These are phyloP conservation scores for Aquilaria agallochum DNA, from an alignment of 441 rosid species.

Conservation along the genomic window DNA sequence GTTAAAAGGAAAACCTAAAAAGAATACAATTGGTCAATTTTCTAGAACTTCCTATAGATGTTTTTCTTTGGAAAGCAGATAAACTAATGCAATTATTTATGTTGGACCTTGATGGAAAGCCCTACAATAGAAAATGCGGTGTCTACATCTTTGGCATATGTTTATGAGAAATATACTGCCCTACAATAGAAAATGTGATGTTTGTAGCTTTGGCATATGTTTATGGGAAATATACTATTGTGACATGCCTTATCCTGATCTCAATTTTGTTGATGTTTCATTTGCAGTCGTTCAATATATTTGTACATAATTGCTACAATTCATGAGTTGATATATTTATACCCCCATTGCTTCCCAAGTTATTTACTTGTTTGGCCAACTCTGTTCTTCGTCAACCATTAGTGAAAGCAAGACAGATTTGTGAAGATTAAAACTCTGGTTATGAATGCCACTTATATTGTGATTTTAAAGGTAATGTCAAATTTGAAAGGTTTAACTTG, in stretches of 20 bases:
- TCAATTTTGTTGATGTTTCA: constrained; percentile 59
- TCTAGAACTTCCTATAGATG: not conserved
- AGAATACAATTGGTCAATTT: not conserved
- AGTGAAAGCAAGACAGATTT: too few relatives aligned
- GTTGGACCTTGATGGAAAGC: constrained; percentile 68
- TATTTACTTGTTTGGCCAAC: not conserved
- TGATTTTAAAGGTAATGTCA: too few relatives aligned
- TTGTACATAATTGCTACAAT: constrained; percentile 7
- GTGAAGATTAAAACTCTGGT: too few relatives aligned
- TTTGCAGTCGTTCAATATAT: constrained; percentile 61
- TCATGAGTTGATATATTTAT: not conserved
- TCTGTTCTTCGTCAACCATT: too few relatives aligned
- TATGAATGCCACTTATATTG: too few relatives aligned
- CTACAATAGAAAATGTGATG: constrained; percentile 60
- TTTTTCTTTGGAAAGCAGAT: not conserved
- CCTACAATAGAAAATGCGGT: constrained; percentile 19
- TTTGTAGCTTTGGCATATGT: constrained; percentile 71
- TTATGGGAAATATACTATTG: constrained; percentile 74
- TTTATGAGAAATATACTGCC: too few relatives aligned
- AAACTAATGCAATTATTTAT: constrained; percentile 14
- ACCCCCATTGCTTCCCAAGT: not conserved
- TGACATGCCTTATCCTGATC: constrained; percentile 58
- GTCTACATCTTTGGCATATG: too few relatives aligned
- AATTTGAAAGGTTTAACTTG: too few relatives aligned
- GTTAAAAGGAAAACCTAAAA: not conserved